Evolutionary conservation across 768 basidiomycete species (phyloP).

Genomic region (Cubamyces lactineus): DNA sequence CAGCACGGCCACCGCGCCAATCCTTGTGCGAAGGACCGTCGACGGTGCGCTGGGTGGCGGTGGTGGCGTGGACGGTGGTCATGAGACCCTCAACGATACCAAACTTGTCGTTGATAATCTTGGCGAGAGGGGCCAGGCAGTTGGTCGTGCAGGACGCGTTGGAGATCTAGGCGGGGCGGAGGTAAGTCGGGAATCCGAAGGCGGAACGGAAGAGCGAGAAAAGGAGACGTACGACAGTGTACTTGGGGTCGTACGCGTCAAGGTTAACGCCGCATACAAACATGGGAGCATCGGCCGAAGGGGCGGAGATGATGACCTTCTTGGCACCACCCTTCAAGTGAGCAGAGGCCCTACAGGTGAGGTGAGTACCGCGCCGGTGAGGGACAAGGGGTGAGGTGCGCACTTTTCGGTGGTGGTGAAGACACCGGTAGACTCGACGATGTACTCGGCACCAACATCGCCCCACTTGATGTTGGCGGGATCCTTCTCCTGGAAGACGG

Average conservation of each 20-base stretch:
- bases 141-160: constrained; percentile 99
- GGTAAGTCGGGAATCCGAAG: constrained; percentile 12
- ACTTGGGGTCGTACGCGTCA: constrained; percentile 85
- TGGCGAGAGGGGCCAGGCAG: constrained; percentile 98
- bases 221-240: constrained; percentile 70
- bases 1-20: constrained; percentile 96
- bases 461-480: constrained; percentile 87
- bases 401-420: constrained; percentile 96
- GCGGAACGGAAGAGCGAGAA: not conserved
- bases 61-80: constrained; percentile 98
- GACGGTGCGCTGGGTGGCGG: constrained; percentile 94
- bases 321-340: constrained; percentile 99
- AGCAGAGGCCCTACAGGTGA: constrained; percentile 65
- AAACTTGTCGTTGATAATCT: constrained; percentile 97
- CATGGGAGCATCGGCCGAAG: constrained; percentile 97
- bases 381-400: constrained; percentile 26
- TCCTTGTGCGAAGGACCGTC: constrained; percentile 95
- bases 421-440: constrained; percentile 98
- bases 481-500: constrained; percentile 84
- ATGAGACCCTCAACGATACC: constrained; percentile 97
- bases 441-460: constrained; percentile 81
- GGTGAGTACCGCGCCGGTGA: constrained; percentile 10
- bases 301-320: constrained; percentile 99
- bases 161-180: constrained; percentile 63
- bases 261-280: constrained; percentile 96